Evolutionary conservation across 768 basidiomycete genomes (phyloP).

Genomic region (Chalciporus piperatus): DNA sequence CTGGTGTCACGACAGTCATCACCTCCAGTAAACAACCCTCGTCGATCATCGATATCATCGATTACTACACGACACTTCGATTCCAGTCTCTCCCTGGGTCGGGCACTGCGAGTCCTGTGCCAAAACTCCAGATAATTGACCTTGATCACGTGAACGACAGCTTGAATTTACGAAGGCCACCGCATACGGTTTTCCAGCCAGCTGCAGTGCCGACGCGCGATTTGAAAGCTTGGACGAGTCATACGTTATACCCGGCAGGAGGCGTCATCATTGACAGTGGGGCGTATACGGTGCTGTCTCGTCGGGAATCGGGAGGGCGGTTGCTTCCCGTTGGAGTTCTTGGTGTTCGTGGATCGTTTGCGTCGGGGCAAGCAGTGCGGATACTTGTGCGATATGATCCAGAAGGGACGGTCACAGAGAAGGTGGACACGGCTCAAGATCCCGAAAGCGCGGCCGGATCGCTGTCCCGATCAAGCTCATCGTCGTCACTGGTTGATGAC

Average conservation of each 20-base stretch:
- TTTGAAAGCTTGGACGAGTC: constrained; percentile 95
- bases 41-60: constrained; percentile 77
- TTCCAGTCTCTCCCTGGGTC: constrained; percentile 37
- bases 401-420: constrained; percentile 22
- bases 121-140: constrained; percentile 22
- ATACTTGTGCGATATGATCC: constrained; percentile 57
- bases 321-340: constrained; percentile 91
- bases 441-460: constrained; percentile 27
- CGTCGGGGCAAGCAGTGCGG: constrained; percentile 90
- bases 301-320: constrained; percentile 85
- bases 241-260: constrained; percentile 88
- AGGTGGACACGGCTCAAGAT: constrained; percentile 25
- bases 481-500: constrained; percentile 31
- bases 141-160: constrained; percentile 23
- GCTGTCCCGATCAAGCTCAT: constrained; percentile 39
- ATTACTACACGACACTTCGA: constrained; percentile 57
- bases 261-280: constrained; percentile 86
- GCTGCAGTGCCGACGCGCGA: constrained; percentile 72
- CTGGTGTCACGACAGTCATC: constrained; percentile 91
- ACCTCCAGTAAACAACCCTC: constrained; percentile 78
- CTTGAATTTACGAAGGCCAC: constrained; percentile 48
- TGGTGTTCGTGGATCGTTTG: constrained; percentile 84
- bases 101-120: constrained; percentile 25
- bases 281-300: constrained; percentile 81
- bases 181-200: constrained; percentile 87